Evolutionary conservation across 2,329 filamentous ascomycete species (phyloP).

Genomic region (Calonectria montana): DNA sequence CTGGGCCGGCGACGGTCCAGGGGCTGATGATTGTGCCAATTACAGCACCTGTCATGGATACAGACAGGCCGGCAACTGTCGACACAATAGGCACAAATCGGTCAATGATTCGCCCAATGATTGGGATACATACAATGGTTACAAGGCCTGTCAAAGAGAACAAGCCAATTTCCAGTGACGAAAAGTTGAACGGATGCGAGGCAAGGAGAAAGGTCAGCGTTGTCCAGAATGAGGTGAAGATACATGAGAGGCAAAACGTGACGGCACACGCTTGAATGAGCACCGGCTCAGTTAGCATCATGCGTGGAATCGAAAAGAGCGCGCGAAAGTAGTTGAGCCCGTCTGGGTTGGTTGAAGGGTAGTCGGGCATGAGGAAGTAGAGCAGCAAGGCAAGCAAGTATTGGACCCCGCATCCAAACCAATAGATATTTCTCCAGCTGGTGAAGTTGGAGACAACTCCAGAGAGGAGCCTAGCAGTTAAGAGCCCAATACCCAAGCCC

Average conservation of each 20-base stretch:
- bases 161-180: slow-evolving; percentile 76
- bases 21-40: slow-evolving; percentile 77
- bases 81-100: slow-evolving; percentile 75
- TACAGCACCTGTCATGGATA: slow-evolving; percentile 70
- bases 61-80: slow-evolving; percentile 70
- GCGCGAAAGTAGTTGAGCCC: slow-evolving; percentile 74
- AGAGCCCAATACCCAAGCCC: slow-evolving; percentile 79
- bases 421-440: slow-evolving; percentile 82
- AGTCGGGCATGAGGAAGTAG: slow-evolving; percentile 83
- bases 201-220: slow-evolving; percentile 84
- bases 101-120: slow-evolving; percentile 78
- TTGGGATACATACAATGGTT: slow-evolving; percentile 73
- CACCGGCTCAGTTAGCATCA: slow-evolving; percentile 74
- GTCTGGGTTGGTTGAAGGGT: slow-evolving; percentile 77
- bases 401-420: slow-evolving; percentile 79
- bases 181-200: slow-evolving; percentile 75
- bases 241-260: slow-evolving; percentile 66
- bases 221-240: slow-evolving; percentile 67
- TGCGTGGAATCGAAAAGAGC: slow-evolving; percentile 71
- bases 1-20: slow-evolving; percentile 75
- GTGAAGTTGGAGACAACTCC: slow-evolving; percentile 81
- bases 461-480: slow-evolving; percentile 80
- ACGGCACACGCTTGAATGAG: slow-evolving; percentile 78
- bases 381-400: slow-evolving; percentile 73
- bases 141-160: slow-evolving; percentile 83